Conservation (phyloP, 1,139 yeast genomes). For the Yamadazyma dushanensis region DNA sequence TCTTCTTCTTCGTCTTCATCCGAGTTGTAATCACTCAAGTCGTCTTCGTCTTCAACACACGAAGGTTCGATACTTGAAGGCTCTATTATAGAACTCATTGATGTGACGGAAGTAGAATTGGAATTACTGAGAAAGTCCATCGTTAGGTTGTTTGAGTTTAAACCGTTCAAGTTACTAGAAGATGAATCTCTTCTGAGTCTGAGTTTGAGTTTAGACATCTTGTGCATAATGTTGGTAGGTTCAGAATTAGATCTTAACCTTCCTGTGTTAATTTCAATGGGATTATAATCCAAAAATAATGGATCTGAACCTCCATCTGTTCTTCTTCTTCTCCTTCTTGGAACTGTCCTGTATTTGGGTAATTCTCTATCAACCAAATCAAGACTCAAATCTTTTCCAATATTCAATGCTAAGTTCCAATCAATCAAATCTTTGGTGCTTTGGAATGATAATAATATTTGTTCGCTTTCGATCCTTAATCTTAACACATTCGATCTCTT, state of each 20-base stretch:
- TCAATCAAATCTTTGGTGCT: slow-evolving; percentile 58
- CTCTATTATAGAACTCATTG: slow-evolving; percentile 9
- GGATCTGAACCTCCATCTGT: slow-evolving; percentile 12
- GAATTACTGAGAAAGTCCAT: slow-evolving; percentile 4
- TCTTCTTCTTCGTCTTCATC: slow-evolving; percentile 31
- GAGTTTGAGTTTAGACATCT: slow-evolving; percentile 15
- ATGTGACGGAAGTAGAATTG: slow-evolving; percentile 8
- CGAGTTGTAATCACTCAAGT: slow-evolving; percentile 33
- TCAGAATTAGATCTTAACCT: slow-evolving; percentile 20
- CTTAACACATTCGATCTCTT: slow-evolving; percentile 61
- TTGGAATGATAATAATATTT: slow-evolving; percentile 57
- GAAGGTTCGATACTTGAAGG: slow-evolving; percentile 9
- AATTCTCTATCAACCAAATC: slow-evolving; percentile 59
- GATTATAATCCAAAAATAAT: slow-evolving; percentile 6
- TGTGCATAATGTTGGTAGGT: slow-evolving; percentile 14
- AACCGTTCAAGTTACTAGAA: slow-evolving; percentile 4
- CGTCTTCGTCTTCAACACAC: slow-evolving; percentile 21
- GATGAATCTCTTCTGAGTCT: slow-evolving; percentile 15
- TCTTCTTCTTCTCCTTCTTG: slow-evolving; percentile 56
- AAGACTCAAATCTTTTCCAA: slow-evolving; percentile 65
- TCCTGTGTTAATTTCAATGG: slow-evolving; percentile 2
- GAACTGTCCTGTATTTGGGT: slow-evolving; percentile 73
- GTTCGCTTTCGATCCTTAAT: slow-evolving; percentile 67
- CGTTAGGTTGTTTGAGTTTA: background rate
- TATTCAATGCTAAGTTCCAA: slow-evolving; percentile 61